Conservation (phyloP, 2,329 filamentous ascomycete species). For the Nectriaceae sp. region DNA sequence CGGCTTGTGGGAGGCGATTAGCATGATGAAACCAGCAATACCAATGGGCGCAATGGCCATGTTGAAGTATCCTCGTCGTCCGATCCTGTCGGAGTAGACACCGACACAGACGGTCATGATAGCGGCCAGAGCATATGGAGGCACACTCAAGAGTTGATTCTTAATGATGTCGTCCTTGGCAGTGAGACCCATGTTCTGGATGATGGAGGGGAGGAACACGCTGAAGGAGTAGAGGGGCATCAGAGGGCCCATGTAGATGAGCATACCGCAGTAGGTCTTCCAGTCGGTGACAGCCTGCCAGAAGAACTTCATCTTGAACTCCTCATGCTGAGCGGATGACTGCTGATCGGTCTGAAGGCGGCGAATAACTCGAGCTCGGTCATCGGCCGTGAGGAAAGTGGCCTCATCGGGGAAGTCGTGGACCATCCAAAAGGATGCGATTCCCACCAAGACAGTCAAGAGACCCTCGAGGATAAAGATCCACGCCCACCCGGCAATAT, state of each 20-base stretch:
- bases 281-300: slow-evolving; percentile 75
- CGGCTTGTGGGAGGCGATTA: slow-evolving; percentile 65
- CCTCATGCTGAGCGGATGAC: slow-evolving; percentile 71
- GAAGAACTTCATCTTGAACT: slow-evolving; percentile 72
- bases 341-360: slow-evolving; percentile 73
- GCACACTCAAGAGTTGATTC: slow-evolving; percentile 50
- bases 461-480: slow-evolving; percentile 73
- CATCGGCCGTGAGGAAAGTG: slow-evolving; percentile 68
- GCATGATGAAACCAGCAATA: slow-evolving; percentile 77
- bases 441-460: slow-evolving; percentile 67
- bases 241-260: slow-evolving; percentile 77
- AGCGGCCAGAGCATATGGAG: slow-evolving; percentile 42
- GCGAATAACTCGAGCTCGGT: slow-evolving; percentile 71
- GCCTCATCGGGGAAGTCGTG: slow-evolving; percentile 81
- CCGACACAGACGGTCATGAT: slow-evolving; percentile 45
- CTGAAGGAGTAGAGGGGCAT: slow-evolving; percentile 75
- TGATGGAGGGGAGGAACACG: slow-evolving; percentile 79
- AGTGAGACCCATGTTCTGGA: slow-evolving; percentile 53
- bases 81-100: slow-evolving; percentile 74
- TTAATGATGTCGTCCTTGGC: slow-evolving; percentile 34
- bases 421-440: slow-evolving; percentile 74
- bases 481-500: slow-evolving; percentile 61
- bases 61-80: slow-evolving; percentile 77
- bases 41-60: slow-evolving; percentile 70
- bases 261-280: slow-evolving; percentile 77